Percentiles rank a stretch among this genome's conserved stretches.
Evolutionary conservation across 441 rosid species (phyloP).

Genomic region (Populus hybrid): DNA sequence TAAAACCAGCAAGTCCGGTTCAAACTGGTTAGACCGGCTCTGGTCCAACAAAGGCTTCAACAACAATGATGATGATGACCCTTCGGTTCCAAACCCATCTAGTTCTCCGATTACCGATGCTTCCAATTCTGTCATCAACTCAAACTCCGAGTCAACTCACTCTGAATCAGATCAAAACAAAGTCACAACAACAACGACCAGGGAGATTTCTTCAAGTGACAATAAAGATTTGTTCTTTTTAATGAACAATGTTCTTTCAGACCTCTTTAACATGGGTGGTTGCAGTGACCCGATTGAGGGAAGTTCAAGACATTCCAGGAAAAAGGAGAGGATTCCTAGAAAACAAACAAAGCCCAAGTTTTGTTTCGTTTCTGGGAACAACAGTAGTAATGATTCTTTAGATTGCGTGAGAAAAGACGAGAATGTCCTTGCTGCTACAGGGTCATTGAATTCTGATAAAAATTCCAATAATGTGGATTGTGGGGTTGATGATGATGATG

Average conservation of each 20-base stretch:
- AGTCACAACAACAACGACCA: not conserved
- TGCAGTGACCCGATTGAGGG: slow-evolving; percentile 4
- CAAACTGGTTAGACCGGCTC: slow-evolving; percentile 86
- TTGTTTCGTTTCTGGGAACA: slow-evolving; percentile 26
- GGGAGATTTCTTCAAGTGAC: slow-evolving; percentile 26
- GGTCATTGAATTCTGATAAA: slow-evolving; percentile 36
- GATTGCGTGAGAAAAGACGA: slow-evolving; percentile 26
- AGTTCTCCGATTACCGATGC: slow-evolving; percentile 21
- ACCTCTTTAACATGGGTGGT: slow-evolving; percentile 67
- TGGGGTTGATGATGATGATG: slow-evolving; percentile 7
- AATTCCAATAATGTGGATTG: slow-evolving; percentile 27
- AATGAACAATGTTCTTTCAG: slow-evolving; percentile 69
- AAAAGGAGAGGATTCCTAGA: slow-evolving; percentile 41
- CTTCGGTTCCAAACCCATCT: slow-evolving; percentile 12
- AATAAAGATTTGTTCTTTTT: slow-evolving; percentile 53
- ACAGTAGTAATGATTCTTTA: slow-evolving; percentile 3
- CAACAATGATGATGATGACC: slow-evolving; percentile 38
- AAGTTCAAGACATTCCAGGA: slow-evolving; percentile 27
- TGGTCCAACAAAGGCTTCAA: slow-evolving; percentile 72
- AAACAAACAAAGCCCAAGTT: slow-evolving; percentile 81
- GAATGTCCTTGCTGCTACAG: slow-evolving; percentile 23
- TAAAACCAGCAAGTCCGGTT: slow-evolving; percentile 30
- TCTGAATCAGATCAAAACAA: slow-evolving; percentile 15
- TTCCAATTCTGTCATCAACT: slow-evolving; percentile 21
- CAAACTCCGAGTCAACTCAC: slow-evolving; percentile 37